Evolutionary conservation across 495 filamentous ascomycete genomes (phyloP), one percentile per base, ranked within the genome.

Genomic region (Diplogelasinospora grovesii): DNA sequence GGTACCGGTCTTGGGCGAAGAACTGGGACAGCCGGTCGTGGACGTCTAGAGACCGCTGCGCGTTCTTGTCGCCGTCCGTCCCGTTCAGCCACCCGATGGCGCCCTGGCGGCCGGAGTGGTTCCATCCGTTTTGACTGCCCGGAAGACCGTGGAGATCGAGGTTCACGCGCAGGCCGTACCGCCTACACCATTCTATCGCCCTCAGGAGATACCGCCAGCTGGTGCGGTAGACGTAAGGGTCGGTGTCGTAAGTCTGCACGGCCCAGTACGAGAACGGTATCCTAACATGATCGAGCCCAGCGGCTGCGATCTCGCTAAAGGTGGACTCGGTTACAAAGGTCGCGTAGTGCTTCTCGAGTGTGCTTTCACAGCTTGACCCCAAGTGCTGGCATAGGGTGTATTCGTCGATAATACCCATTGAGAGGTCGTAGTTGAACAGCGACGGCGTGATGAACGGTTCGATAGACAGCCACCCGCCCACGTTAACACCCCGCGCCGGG

Each of bases 211-310:
- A 99, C 10, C 93, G 76, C 92, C 92, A 99, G 1, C 84, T 79
- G 21, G 84, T 86, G 43, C 89, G 80, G 22, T 83, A 75, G 16
- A 99, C 75, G 55, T 93, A 99, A 1, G 89, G 85, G 53, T 99
- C 92, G 13, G 73, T 83, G 22, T 83, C 79, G 56, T 93, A 94
- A 0, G 83, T 86, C 31, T 75, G 78, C 2, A 97, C 80, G 0
- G 88, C 87, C 93, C 93, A 99, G 70, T 99, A 99, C 2, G 84
- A 84, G 59, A 83, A 97, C 2, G 82, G 88, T 24, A 99, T 94
- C 34, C 93, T 84, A 8, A 99, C 84, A 60, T 99, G 92, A 59
- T 99, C 93, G 9, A 99, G 79, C 1, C 92, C 93, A 2, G 93
- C 93, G 18, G 80, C 81, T 22, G 73, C 73, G 44, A 99, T 97